phyloP scores from a whole-genome alignment of 441 rosid genomes.

The Monsonia emarginata region DNA sequence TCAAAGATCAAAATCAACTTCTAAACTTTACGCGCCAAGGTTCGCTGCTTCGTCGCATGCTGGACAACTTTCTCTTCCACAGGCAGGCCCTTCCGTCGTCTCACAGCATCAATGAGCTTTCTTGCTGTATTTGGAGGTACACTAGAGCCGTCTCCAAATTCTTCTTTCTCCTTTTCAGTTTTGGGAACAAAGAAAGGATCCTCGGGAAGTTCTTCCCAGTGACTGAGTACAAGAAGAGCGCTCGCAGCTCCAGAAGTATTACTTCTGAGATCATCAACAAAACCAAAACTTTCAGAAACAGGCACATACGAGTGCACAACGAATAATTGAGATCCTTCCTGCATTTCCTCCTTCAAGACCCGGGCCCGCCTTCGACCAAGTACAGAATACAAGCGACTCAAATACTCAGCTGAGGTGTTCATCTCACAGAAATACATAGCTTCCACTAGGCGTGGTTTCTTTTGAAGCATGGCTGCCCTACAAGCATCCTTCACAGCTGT shows the following conservation, averaged over 20 bases:
- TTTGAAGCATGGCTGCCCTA: slow-evolving; percentile 65
- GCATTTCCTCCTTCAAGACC: slow-evolving; percentile 87
- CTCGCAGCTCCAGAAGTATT: slow-evolving; percentile 84
- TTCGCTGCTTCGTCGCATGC: slow-evolving; percentile 85
- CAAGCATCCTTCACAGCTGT: slow-evolving; percentile 79
- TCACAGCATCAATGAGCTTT: slow-evolving; percentile 72
- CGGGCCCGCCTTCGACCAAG: slow-evolving; percentile 67
- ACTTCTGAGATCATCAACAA: slow-evolving; percentile 73
- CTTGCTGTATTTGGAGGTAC: slow-evolving; percentile 77
- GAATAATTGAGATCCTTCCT: slow-evolving; percentile 74
- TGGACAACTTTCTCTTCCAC: slow-evolving; percentile 89
- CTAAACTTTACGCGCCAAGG: slow-evolving; percentile 78
- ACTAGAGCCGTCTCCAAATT: slow-evolving; percentile 80
- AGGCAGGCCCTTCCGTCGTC: slow-evolving; percentile 74
- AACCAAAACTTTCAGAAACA: slow-evolving; percentile 80
- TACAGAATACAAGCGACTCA: slow-evolving; percentile 78
- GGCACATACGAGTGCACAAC: slow-evolving; percentile 76
- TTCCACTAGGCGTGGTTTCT: slow-evolving; percentile 71
- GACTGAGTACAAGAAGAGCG: slow-evolving; percentile 83
- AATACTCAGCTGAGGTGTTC: slow-evolving; percentile 61
- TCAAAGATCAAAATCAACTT: slow-evolving; percentile 3
- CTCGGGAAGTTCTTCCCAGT: slow-evolving; percentile 78
- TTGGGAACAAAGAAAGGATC: slow-evolving; percentile 88
- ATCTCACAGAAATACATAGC: slow-evolving; percentile 91
- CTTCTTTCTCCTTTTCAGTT: slow-evolving; percentile 86